phyloP scores from a whole-genome alignment of 1,284 basidiomycete species.

The Naganishia sp. region DNA sequence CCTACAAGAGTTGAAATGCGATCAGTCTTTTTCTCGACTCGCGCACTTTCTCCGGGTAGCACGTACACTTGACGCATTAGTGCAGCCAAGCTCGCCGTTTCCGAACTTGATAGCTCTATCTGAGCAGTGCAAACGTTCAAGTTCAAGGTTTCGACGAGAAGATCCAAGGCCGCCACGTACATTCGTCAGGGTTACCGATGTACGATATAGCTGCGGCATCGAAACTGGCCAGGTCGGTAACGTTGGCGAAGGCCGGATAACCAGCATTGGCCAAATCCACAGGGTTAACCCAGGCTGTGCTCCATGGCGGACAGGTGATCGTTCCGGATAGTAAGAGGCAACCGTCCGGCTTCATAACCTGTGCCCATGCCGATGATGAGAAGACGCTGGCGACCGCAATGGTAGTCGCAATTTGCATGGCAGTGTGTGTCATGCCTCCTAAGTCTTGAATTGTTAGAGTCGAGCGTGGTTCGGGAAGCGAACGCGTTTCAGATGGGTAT shows the following conservation, averaged over 20 bases:
- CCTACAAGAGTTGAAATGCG: conserved; percentile 16
- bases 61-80: conserved; percentile 37
- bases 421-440: too few species aligned
- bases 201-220: conserved; percentile 52
- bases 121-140: conserved; percentile 31
- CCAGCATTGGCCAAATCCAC: conserved; percentile 14
- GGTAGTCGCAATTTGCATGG: too few species aligned
- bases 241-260: conserved; percentile 40
- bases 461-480: too few species aligned
- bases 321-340: conserved; percentile 27
- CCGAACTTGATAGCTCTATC: conserved; percentile 40
- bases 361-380: background rate
- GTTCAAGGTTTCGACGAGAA: background rate
- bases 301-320: conserved; percentile 25
- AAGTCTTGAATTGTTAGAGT: too few species aligned
- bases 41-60: background rate
- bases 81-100: conserved; percentile 45
- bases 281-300: conserved; percentile 22
- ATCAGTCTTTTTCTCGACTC: background rate
- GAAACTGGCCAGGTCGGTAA: conserved; percentile 52
- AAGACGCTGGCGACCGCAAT: background rate
- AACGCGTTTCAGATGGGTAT: too few species aligned
- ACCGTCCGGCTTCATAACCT: conserved; percentile 14
- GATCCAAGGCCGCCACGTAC: conserved; percentile 30
- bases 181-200: conserved; percentile 50